Conservation (phyloP, 495 filamentous ascomycete species). For the Penicillium paxilli region DNA sequence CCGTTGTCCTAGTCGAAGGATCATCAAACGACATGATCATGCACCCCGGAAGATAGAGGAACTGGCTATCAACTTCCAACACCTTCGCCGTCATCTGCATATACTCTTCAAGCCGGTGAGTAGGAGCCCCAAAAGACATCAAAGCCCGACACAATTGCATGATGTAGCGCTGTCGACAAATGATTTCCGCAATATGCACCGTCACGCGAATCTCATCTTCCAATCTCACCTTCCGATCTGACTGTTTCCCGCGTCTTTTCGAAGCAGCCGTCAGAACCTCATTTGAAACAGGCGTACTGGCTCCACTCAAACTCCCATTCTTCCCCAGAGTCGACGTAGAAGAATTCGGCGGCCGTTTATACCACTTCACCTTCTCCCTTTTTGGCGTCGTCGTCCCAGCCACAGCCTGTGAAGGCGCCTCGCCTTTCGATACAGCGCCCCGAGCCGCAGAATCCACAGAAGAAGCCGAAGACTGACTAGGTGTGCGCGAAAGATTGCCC, state of each 20-base stretch:
- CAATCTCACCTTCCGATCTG: slow-evolving; percentile 20
- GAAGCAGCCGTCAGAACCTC: slow-evolving; percentile 31
- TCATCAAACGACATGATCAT: slow-evolving; percentile 96
- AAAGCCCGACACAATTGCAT: slow-evolving; percentile 79
- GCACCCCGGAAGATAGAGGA: slow-evolving; percentile 84
- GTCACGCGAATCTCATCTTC: slow-evolving; percentile 74
- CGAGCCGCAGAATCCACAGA: slow-evolving; percentile 4
- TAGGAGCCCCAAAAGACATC: slow-evolving; percentile 78
- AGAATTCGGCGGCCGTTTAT: slow-evolving; percentile 30
- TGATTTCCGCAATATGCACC: slow-evolving; percentile 77
- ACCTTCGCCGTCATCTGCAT: slow-evolving; percentile 86
- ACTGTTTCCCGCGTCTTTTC: slow-evolving; percentile 28
- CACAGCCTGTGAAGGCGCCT: background rate
- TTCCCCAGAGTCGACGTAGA: slow-evolving; percentile 28
- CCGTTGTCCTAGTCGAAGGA: slow-evolving; percentile 79
- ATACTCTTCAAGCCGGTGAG: slow-evolving; percentile 75
- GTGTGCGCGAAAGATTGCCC: slow-evolving; percentile 6
- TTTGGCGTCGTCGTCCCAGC: slow-evolving; percentile 20
- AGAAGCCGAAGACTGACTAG: slow-evolving; percentile 13
- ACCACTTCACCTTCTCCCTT: slow-evolving; percentile 35
- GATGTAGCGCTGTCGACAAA: slow-evolving; percentile 80
- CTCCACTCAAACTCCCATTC: slow-evolving; percentile 20
- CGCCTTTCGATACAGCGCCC: background rate
- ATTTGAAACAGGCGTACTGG: slow-evolving; percentile 31
- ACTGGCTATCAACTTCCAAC: slow-evolving; percentile 84